phyloP scores from a whole-genome alignment of 2,329 filamentous ascomycete genomes.

The Curvularia spicifera region DNA sequence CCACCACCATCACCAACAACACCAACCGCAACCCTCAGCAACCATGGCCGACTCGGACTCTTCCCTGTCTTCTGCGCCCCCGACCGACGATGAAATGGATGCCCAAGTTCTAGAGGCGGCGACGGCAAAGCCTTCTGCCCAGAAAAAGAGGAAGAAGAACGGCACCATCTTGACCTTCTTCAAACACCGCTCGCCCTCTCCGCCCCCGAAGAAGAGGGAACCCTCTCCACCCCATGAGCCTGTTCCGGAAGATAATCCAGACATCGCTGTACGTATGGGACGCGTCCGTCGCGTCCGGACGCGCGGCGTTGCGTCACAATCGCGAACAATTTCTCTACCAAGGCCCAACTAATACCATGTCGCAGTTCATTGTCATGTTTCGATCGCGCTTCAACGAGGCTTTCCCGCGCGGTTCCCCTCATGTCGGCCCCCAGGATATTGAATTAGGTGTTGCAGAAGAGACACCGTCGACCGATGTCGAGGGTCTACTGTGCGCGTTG shows the following conservation, averaged over 20 bases:
- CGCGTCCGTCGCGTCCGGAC: conserved; percentile 49
- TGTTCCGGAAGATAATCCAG: conserved; percentile 85
- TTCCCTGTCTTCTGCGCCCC: conserved; percentile 63
- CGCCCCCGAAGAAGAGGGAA: conserved; percentile 73
- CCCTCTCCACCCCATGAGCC: conserved; percentile 91
- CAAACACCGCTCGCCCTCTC: conserved; percentile 51
- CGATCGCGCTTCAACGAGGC: conserved; percentile 88
- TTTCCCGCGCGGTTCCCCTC: conserved; percentile 83
- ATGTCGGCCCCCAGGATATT: conserved; percentile 94
- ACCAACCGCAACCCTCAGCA: conserved; percentile 31
- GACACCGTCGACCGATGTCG: conserved; percentile 81
- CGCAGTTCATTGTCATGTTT: conserved; percentile 97
- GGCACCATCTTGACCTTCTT: conserved; percentile 47
- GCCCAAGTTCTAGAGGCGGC: conserved; percentile 34
- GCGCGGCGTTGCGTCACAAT: conserved; percentile 30
- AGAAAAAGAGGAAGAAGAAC: conserved; percentile 45
- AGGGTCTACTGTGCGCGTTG: conserved; percentile 87
- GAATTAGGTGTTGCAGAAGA: conserved; percentile 82
- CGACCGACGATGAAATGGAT: conserved; percentile 63
- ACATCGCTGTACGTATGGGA: conserved; percentile 80
- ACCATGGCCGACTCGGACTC: conserved; percentile 64
- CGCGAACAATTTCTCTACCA: conserved; percentile 32
- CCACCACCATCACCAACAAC: conserved; percentile 35
- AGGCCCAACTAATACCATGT: conserved; percentile 39
- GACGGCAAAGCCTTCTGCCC: conserved; percentile 31